Evolutionary conservation across 805 yeast genomes (phyloP).

Genomic region (Yarrowia keelungensis): DNA sequence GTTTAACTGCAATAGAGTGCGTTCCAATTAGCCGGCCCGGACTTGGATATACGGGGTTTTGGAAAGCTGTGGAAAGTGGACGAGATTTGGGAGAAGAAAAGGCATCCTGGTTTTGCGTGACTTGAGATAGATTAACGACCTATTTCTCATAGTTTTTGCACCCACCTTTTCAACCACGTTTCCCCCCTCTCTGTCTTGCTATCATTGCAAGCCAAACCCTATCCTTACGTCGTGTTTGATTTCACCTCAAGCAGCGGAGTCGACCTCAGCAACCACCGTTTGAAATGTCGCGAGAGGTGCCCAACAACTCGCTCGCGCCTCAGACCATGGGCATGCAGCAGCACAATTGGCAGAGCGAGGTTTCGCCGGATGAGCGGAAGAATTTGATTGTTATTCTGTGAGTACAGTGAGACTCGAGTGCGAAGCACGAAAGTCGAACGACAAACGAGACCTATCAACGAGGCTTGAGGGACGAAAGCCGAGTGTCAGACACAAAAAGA

Average conservation of each 20-base stretch:
- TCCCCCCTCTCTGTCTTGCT: not conserved
- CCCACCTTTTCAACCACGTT: too few species aligned
- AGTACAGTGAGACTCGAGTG: slow-evolving; percentile 35
- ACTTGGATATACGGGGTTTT: slow-evolving; percentile 21
- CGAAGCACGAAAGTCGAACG: too few species aligned
- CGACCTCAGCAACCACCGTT: slow-evolving; percentile 3
- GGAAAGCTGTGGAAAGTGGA: too few species aligned
- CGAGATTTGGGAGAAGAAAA: too few species aligned
- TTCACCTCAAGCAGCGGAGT: slow-evolving; percentile 15
- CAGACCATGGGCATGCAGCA: slow-evolving; percentile 38
- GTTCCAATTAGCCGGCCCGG: slow-evolving; percentile 30
- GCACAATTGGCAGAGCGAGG: slow-evolving; percentile 41
- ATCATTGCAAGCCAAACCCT: slow-evolving; percentile 9
- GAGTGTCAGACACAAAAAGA: too few species aligned
- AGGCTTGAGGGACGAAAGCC: too few species aligned
- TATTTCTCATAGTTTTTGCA: too few species aligned
- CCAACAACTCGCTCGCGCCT: slow-evolving; percentile 41
- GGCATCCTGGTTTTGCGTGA: too few species aligned
- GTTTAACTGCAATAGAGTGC: not conserved
- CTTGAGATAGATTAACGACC: too few species aligned
- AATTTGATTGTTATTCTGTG: slow-evolving; percentile 44
- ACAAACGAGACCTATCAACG: too few species aligned
- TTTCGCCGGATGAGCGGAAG: slow-evolving; percentile 46
- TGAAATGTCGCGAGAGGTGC: slow-evolving; percentile 34
- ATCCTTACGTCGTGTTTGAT: slow-evolving; percentile 19